Evolutionary conservation across 2,329 filamentous ascomycete genomes (phyloP).

Genomic region (Ophiostoma fasciatum): DNA sequence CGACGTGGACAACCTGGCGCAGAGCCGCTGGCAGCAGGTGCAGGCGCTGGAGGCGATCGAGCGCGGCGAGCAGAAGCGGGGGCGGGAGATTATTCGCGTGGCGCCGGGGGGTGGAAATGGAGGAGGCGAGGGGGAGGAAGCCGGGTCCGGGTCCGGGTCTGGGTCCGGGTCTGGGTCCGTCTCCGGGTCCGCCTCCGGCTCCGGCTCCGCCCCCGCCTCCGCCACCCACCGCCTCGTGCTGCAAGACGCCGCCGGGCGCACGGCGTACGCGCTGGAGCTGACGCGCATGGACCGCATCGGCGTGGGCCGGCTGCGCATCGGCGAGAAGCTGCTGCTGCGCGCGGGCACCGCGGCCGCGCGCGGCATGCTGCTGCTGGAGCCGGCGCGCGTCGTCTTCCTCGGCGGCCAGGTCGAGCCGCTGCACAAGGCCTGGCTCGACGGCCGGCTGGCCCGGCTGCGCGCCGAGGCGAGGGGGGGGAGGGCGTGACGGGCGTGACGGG

Average conservation of each 20-base stretch:
- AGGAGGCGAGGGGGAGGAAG: constrained; percentile 29
- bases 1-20: constrained; percentile 70
- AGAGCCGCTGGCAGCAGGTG: constrained; percentile 73
- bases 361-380: constrained; percentile 66
- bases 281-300: constrained; percentile 48
- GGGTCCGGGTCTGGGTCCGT: neutral
- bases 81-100: constrained; percentile 69
- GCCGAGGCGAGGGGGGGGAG: constrained; percentile 25
- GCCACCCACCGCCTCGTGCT: constrained; percentile 68
- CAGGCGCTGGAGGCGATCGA: constrained; percentile 64
- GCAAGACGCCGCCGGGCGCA: constrained; percentile 61
- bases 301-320: constrained; percentile 53
- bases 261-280: constrained; percentile 60
- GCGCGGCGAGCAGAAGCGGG: constrained; percentile 58
- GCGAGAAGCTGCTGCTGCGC: constrained; percentile 64
- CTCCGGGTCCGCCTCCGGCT: neutral
- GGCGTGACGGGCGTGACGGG: no score
- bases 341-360: constrained; percentile 52
- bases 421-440: constrained; percentile 63
- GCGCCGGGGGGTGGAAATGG: no score
- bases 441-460: constrained; percentile 54
- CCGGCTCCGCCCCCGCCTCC: constrained; percentile 18
- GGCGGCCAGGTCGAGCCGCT: constrained; percentile 76
- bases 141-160: constrained; percentile 18
- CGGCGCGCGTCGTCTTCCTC: constrained; percentile 51